Conservation (phyloP, 108 stramenopile genomes). For the Chaetoceros tenuissimus region DNA sequence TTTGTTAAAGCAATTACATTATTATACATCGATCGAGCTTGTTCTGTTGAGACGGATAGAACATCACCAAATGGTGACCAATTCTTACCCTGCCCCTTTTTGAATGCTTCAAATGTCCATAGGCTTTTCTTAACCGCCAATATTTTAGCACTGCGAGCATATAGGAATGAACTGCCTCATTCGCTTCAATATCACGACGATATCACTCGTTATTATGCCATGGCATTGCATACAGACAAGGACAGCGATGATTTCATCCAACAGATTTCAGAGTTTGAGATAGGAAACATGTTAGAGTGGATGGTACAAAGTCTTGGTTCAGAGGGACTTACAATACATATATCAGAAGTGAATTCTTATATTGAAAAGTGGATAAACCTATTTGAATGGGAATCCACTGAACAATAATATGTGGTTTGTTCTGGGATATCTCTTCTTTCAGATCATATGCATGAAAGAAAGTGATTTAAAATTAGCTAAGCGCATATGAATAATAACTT, state of each 20-base stretch:
- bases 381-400: neutral
- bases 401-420: neutral
- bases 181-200: neutral
- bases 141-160: conserved; percentile 10
- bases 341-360: neutral
- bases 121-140: conserved; percentile 19
- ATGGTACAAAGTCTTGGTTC: neutral
- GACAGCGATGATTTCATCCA: neutral
- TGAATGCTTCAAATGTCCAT: conserved; percentile 34
- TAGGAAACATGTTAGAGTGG: neutral
- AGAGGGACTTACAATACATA: neutral
- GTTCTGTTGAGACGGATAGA: conserved; percentile 28
- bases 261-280: neutral
- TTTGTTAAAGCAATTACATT: conserved; percentile 26
- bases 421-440: too few relatives aligned
- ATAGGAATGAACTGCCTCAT: neutral
- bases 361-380: neutral
- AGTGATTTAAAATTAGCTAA: too few relatives aligned
- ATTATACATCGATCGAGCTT: conserved; percentile 44
- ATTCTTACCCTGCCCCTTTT: conserved; percentile 30
- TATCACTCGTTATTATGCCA: neutral
- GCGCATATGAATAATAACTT: too few relatives aligned
- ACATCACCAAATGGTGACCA: conserved; percentile 8
- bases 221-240: neutral
- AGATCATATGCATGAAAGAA: too few relatives aligned